phyloP scores from a whole-genome alignment of 1,284 basidiomycete genomes.

The Cryptococcus amylolentus region DNA sequence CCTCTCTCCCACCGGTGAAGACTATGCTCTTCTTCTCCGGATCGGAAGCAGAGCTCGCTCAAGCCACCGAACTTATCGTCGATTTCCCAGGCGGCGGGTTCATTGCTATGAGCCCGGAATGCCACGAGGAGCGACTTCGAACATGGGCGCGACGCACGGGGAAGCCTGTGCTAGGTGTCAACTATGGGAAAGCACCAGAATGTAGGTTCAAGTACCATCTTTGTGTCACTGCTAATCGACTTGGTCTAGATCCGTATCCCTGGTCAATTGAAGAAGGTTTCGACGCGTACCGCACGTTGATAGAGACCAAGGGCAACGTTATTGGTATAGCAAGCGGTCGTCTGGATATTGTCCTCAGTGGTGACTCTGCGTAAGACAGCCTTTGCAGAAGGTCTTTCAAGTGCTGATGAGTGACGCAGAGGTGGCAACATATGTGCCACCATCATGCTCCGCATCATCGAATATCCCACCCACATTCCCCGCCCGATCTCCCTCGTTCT shows the following conservation, averaged over 20 bases:
- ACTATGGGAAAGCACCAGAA: slow-evolving; percentile 96
- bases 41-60: slow-evolving; percentile 63
- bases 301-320: slow-evolving; percentile 71
- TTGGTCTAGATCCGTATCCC: slow-evolving; percentile 77
- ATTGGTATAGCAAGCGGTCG: slow-evolving; percentile 72
- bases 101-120: slow-evolving; percentile 88
- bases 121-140: slow-evolving; percentile 91
- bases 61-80: slow-evolving; percentile 73
- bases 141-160: slow-evolving; percentile 77
- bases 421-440: slow-evolving; percentile 80
- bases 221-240: background rate
- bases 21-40: slow-evolving; percentile 80
- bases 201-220: slow-evolving; percentile 57
- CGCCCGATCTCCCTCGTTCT: slow-evolving; percentile 77
- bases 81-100: slow-evolving; percentile 96
- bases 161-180: slow-evolving; percentile 77
- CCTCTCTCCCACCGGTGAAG: slow-evolving; percentile 66
- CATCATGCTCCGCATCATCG: slow-evolving; percentile 77
- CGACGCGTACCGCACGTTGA: slow-evolving; percentile 77
- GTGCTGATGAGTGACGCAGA: slow-evolving; percentile 49
- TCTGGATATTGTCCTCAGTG: slow-evolving; percentile 71
- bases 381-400: background rate
- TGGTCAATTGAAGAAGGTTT: slow-evolving; percentile 93
- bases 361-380: slow-evolving; percentile 81
- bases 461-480: slow-evolving; percentile 55